Evolutionary conservation across 441 rosid species (phyloP).

Genomic region (Pelargonium cotyledonis): DNA sequence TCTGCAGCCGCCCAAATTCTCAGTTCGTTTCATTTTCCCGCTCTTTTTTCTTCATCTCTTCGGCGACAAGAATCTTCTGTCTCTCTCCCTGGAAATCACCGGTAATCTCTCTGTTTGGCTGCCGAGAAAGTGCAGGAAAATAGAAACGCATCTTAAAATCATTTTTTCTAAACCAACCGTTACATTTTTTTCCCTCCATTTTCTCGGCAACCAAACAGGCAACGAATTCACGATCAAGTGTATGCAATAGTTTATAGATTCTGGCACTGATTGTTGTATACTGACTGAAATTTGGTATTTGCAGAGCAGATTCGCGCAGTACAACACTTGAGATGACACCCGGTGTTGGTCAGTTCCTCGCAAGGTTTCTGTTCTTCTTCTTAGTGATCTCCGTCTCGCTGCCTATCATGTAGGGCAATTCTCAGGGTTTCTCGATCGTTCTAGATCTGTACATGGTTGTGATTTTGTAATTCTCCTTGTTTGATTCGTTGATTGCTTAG

Average conservation of each 20-base stretch:
- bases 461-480: neutral
- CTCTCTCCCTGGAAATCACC: neutral
- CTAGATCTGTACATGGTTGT: neutral
- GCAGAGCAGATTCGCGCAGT: conserved; percentile 12
- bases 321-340: conserved; percentile 19
- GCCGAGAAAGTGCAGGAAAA: conserved; percentile 6
- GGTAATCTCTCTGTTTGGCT: neutral
- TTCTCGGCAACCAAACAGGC: neutral
- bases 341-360: conserved; percentile 6
- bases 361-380: conserved; percentile 18
- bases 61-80: neutral
- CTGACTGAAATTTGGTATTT: neutral
- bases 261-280: neutral
- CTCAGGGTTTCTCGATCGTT: conserved; percentile 4
- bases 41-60: neutral
- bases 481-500: neutral
- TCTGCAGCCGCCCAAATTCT: neutral
- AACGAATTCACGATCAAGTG: too few species aligned
- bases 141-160: neutral
- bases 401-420: conserved; percentile 25
- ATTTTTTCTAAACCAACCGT: too few species aligned
- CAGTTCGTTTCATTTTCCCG: conserved; percentile 1
- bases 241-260: too few species aligned
- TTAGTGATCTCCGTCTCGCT: conserved; percentile 19
- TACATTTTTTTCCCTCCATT: too few species aligned